Evolutionary conservation across 2,329 filamentous ascomycete genomes (phyloP), one percentile per base, ranked within the genome.

Genomic region (Chaetoscypha palmicola): DNA sequence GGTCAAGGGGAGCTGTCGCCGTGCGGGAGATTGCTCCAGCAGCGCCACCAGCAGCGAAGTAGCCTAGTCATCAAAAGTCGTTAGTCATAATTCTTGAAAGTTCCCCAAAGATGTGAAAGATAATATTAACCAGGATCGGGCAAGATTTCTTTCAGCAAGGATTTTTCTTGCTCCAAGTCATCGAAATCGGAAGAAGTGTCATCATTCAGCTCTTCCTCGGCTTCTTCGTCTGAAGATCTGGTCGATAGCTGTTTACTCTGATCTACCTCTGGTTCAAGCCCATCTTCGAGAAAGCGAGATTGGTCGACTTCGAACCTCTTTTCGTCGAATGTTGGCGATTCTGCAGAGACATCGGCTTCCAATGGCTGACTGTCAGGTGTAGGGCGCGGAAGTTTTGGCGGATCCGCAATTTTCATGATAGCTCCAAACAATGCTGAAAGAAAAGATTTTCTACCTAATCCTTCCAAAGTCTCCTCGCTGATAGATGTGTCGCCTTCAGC

Each of bases 11-110:
- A 48, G 92, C 92, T 56, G 92, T 98, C 52, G 87, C 85, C 62
- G 92, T 97, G 63, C 92, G 83, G 62, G 91, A 97, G 59, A 96
- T 83, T 64, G 89, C 91, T 64, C 92, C 92, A 64, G 91, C 89
- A 63, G 94, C 74, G 66, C 89, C 92, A 73, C 92, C 92, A 65
- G 92, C 92, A 69, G 94, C 68, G 68, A 97, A 98, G 70, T 97
- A 98, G 76, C 92, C 92, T 60, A 33, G 7, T 11, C 10, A 31
- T n/a, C 12, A 5, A 32, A 11, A 31, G 9, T 16, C 11, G 26
- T 47, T 28, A 48, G 38, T 21, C 31, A 22, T 14, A 21, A 21
- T 9, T 33, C 38, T n/a, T 5, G 12, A 10, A 14, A 20, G 9
- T 12, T 32, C 19, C 33, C n/a, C 17, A 34, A 22, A 41, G 12